Conservation (phyloP, 345 rosid genomes). For the Toxicodendron radicans region DNA sequence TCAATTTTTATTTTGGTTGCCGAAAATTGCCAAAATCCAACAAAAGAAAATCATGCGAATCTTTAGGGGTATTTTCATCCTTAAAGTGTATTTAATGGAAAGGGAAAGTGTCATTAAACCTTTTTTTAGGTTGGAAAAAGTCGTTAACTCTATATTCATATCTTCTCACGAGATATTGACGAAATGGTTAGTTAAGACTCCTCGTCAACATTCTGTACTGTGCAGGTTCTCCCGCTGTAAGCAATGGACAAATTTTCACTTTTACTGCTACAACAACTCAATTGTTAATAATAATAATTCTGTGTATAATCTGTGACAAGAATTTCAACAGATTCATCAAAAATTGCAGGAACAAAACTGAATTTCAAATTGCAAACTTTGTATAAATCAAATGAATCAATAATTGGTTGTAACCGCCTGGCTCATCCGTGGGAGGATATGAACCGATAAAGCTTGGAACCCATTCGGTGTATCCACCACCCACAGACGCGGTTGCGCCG, state of each 20-base stretch:
- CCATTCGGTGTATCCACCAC: slow-evolving; percentile 35
- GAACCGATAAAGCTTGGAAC: slow-evolving; percentile 33
- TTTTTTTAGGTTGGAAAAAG: too few species aligned
- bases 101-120: too few species aligned
- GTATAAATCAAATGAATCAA: not conserved
- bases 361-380: too few species aligned
- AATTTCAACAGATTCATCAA: not conserved
- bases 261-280: not conserved
- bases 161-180: too few species aligned
- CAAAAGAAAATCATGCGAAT: too few species aligned
- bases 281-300: not conserved
- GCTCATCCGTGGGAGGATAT: slow-evolving; percentile 48
- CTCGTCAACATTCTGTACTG: not conserved
- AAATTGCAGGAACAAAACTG: not conserved
- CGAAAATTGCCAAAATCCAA: too few species aligned
- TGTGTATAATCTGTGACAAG: not conserved
- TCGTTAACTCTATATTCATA: too few species aligned
- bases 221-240: too few species aligned
- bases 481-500: slow-evolving; percentile 26
- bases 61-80: too few species aligned
- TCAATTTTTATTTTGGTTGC: too few species aligned
- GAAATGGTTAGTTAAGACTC: not conserved
- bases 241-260: slow-evolving; percentile 10
- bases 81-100: too few species aligned
- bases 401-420: not conserved